These are phyloP conservation scores for Ophiostoma sp. DNA, from an alignment of 2,329 filamentous ascomycete species.

Conservation along the genomic window DNA sequence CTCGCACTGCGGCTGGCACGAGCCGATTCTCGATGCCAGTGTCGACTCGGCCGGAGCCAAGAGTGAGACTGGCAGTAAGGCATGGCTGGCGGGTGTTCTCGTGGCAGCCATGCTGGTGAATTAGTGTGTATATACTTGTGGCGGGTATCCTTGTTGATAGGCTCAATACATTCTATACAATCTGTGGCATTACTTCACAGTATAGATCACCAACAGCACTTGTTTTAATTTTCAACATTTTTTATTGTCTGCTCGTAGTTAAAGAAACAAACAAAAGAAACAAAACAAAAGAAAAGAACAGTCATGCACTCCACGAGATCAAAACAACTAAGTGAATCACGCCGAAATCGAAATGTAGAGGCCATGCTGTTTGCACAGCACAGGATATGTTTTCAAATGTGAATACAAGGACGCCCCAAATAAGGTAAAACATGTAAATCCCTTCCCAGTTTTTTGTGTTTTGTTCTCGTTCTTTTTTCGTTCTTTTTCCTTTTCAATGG, in stretches of 20 bases:
- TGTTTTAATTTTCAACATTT: slow-evolving; percentile 4
- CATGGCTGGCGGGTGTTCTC: not conserved
- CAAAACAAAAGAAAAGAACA: not conserved
- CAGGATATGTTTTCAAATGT: slow-evolving; percentile 16
- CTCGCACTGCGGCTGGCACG: slow-evolving; percentile 39
- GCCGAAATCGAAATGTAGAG: not conserved
- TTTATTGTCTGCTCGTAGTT: not conserved
- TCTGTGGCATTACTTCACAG: too few species aligned
- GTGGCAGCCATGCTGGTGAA: not conserved
- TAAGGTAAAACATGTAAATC: slow-evolving; percentile 16
- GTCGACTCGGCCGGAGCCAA: not conserved
- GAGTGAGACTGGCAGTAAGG: not conserved
- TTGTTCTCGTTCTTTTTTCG: not conserved
- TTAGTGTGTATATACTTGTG: not conserved
- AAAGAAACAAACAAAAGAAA: not conserved
- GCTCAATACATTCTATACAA: too few species aligned
- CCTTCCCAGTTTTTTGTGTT: slow-evolving; percentile 13
- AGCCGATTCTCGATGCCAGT: slow-evolving; percentile 34
- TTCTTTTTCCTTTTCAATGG: slow-evolving; percentile 8
- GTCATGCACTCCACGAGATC: not conserved
- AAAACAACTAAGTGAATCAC: not conserved
- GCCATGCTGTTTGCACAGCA: slow-evolving; percentile 16
- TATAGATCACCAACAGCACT: not conserved
- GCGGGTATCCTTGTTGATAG: too few species aligned
- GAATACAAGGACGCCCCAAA: slow-evolving; percentile 18